Evolutionary conservation across 768 basidiomycete species (phyloP).

Genomic region (Boletus rubescentipes): DNA sequence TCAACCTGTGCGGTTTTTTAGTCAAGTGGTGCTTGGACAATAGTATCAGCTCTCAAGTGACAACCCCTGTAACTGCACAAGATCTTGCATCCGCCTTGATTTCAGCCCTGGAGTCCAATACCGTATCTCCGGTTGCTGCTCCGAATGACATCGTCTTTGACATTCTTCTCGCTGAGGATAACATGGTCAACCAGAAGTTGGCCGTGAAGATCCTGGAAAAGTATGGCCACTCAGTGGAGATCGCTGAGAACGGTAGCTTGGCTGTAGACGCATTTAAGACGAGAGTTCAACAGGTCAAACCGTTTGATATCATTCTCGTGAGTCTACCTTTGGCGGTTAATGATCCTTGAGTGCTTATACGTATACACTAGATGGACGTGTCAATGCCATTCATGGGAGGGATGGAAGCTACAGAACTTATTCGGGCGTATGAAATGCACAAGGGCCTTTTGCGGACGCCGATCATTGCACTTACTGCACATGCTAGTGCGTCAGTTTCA

Average conservation of each 20-base stretch:
- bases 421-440: constrained; percentile 79
- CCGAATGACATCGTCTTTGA: constrained; percentile 87
- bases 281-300: constrained; percentile 63
- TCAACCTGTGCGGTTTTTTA: constrained; percentile 27
- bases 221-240: constrained; percentile 92
- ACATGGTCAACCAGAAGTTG: constrained; percentile 92
- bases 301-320: constrained; percentile 91
- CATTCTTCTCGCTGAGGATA: constrained; percentile 96
- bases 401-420: constrained; percentile 94
- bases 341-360: constrained; percentile 1
- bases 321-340: constrained; percentile 29
- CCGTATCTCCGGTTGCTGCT: constrained; percentile 82
- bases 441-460: constrained; percentile 73
- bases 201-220: constrained; percentile 97
- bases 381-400: constrained; percentile 99
- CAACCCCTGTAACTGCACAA: constrained; percentile 83
- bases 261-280: constrained; percentile 92
- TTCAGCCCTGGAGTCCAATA: constrained; percentile 92
- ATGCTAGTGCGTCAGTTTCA: constrained; percentile 72
- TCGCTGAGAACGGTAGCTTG: constrained; percentile 94
- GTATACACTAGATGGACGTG: constrained; percentile 81
- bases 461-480: constrained; percentile 95
- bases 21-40: constrained; percentile 98
- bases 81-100: constrained; percentile 92
- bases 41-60: constrained; percentile 93